Conservation (phyloP, 2,329 filamentous ascomycete species). For the Talaromyces sp. region DNA sequence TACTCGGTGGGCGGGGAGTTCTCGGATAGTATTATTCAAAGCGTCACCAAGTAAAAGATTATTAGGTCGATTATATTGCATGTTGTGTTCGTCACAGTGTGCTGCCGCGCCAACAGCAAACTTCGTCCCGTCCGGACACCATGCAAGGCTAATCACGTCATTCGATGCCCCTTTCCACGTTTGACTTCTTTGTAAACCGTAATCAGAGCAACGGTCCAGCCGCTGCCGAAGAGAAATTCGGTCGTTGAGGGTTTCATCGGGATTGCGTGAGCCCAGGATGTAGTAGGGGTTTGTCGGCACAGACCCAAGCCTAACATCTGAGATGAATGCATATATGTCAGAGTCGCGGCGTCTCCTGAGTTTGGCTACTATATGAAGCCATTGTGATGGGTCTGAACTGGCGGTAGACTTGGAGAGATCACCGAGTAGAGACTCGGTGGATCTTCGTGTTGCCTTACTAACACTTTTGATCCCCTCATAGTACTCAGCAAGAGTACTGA, state of each 20-base stretch:
- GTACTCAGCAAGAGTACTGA: slow-evolving; percentile 9
- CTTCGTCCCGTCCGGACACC: slow-evolving; percentile 48
- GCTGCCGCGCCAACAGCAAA: slow-evolving; percentile 56
- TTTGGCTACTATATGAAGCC: slow-evolving; percentile 8
- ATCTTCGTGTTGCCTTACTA: slow-evolving; percentile 1
- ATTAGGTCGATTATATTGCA: slow-evolving; percentile 55
- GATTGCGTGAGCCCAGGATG: slow-evolving; percentile 6
- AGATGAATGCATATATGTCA: slow-evolving; percentile 18
- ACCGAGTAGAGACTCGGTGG: background rate
- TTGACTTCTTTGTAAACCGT: slow-evolving; percentile 16
- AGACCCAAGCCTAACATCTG: slow-evolving; percentile 15
- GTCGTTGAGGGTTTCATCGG: background rate
- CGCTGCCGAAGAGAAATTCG: background rate
- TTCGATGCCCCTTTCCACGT: slow-evolving; percentile 54
- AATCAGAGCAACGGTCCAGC: slow-evolving; percentile 13
- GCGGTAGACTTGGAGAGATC: background rate
- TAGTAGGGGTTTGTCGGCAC: slow-evolving; percentile 15
- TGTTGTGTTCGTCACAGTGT: slow-evolving; percentile 49
- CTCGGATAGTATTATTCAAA: slow-evolving; percentile 36
- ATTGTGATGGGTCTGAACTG: slow-evolving; percentile 2
- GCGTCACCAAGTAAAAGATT: slow-evolving; percentile 52
- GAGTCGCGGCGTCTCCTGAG: slow-evolving; percentile 14
- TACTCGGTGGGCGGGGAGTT: slow-evolving; percentile 50
- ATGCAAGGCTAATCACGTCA: slow-evolving; percentile 52
- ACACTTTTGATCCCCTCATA: background rate